Base-by-base conservation (phyloP, 2,329 filamentous ascomycete species). In the Hymenoscyphus scutula region DNA sequence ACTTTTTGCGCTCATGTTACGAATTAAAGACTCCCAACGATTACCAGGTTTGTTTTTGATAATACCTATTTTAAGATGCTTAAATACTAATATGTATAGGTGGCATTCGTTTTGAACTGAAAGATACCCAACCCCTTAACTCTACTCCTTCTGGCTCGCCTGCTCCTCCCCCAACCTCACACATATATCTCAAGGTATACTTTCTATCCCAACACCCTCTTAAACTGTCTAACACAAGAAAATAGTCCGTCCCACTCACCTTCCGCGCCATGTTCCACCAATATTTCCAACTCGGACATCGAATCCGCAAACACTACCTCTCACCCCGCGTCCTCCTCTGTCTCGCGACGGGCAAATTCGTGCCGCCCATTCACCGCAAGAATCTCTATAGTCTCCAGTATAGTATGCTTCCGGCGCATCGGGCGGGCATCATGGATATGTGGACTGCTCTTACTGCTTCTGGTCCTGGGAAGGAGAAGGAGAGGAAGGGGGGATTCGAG, bases 301-400 rank as follows among this genome's bases (percentile, higher is more conserved):
- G 95, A 56, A 91, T 99, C 65, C 89, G 92, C 62, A 97, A 96
- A 75, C 95, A 99, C 77, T 99, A 99, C 75, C 82, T 98, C 53
- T 94, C 92, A 0, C 92, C 92, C 0, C 85, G 88, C 15, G 96
- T 99, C 23, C 84, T 98, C 56, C 82, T 97, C 45, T 95, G 92
- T 71, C 87, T 99, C 1, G 81, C 93, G 27, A 96, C 92, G 0
- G 95, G 95, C 63, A 90, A 90, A 65, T 97, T 97, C 68, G 92
- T 98, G 1, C 95, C 94, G 13, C 94, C 96, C 0, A 96, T 99
- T 56, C 93, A 97, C 74, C 86, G 96, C 59, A 94, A 93, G 73
- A 96, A 95, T 73, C 81, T 99, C 58, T 99, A 99, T 77, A 96
- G 92, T 69, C 81, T 99, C 71, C 95, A 99, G 77, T 99, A 99